Conservation (phyloP, 176 grass and related monocot genomes). For the Carex myosuroides region DNA sequence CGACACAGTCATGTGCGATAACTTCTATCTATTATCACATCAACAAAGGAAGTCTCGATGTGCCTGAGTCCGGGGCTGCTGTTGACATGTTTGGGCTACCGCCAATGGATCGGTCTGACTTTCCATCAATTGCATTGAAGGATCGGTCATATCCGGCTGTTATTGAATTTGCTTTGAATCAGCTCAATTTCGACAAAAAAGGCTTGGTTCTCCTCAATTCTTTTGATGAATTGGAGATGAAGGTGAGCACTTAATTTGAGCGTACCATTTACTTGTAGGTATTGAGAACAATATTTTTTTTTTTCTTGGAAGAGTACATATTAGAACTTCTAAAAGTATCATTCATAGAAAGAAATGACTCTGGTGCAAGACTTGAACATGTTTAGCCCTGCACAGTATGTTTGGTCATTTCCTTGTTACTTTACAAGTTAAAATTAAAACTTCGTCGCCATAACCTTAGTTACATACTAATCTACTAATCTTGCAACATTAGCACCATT, state of each 20-base stretch:
- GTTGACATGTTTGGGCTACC: constrained; percentile 22
- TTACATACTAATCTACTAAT: neutral
- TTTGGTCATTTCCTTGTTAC: neutral
- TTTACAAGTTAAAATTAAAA: neutral
- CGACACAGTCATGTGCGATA: constrained; percentile 51
- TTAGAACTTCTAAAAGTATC: neutral
- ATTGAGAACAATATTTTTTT: neutral
- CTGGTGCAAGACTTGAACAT: neutral
- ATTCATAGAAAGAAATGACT: neutral
- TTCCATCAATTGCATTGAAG: constrained; percentile 38
- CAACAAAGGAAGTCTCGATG: constrained; percentile 14
- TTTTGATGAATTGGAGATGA: constrained; percentile 51
- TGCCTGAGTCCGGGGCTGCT: neutral
- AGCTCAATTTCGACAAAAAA: constrained; percentile 29
- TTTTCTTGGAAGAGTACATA: too few species aligned
- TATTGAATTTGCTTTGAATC: constrained; percentile 16
- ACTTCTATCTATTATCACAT: constrained; percentile 57
- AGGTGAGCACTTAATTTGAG: constrained; percentile 26
- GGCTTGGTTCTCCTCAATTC: constrained; percentile 70
- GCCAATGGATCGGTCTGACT: constrained; percentile 47
- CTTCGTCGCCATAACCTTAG: neutral
- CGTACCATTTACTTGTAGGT: neutral
- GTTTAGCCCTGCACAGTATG: neutral
- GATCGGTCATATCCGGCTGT: constrained; percentile 27
- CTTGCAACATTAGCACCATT: neutral